Base-by-base conservation (phyloP, 2,329 filamentous ascomycete genomes). In the Calonectria henricotiae region DNA sequence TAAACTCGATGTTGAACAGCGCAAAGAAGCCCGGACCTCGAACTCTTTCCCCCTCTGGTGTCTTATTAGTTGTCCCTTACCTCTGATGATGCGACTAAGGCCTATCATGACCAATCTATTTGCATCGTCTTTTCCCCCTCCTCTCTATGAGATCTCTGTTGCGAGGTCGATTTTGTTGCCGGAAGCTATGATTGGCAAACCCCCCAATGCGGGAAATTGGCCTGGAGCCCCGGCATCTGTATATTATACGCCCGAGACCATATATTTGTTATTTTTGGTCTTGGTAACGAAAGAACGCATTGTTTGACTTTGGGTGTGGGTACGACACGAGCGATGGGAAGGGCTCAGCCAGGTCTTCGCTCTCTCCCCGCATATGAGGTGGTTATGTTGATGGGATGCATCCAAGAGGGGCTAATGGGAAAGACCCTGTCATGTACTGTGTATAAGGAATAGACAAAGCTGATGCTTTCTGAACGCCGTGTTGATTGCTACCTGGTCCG, bases 391-490 rank as follows among this genome's bases (percentile, higher is more conserved):
- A 72, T 73, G 74, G 73, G 73, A 76, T 74, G 71, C 64, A 74
- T 74, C 69, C 62, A 47, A 58, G 75, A 67, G 67, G 65, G 58
- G 71, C 69, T 71, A 68, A 70, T 64, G 70, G 68, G 70, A 70
- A 74, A 75, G 71, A 73, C 68, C 71, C 67, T 68, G 64, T 76
- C 69, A 78, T 78, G 77, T 79, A 76, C 73, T 79, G 65, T 80
- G 77, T 80, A 79, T 77, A 76, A 78, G 78, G 73, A 77, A 79
- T 79, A 79, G 77, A 79, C 76, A 75, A 58, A 74, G 72, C 44
- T 75, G 68, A 77, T 71, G 68, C 65, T 75, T 71, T 69, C 43
- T 62, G 37, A 67, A 55, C 17, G 51, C n/a, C 51, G 32, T 39
- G 13, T 39, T 39, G 23, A 58, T 39, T 39, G 20, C 51, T 30